Base-by-base conservation (phyloP, 352 stramenopile species). In the Aphanomyces cochlioides region DNA sequence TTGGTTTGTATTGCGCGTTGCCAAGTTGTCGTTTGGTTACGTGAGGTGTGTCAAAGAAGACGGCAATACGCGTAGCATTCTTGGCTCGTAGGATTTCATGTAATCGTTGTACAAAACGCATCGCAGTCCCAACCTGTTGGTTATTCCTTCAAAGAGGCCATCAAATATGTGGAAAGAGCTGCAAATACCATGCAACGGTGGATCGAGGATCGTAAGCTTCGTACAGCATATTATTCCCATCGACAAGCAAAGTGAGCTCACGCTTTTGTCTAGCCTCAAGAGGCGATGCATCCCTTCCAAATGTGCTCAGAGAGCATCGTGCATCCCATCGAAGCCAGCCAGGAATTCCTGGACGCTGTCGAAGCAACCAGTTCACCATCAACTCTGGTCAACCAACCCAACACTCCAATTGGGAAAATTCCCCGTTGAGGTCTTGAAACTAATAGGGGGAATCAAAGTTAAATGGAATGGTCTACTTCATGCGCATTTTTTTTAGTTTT, bases 201-300 rank as follows among this genome's bases (percentile, higher is more conserved):
- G 39, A 78, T 45, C 80, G 61, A 28, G 80, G 75, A 39, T 88
- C 76, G 75, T 80, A 90, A 58, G 80, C 86, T 73, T 88, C 77
- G 65, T 90, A 80, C 17, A 90, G 75, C 17, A 77, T 48, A 63
- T 90, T 90, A 72, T 90, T 90, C 58, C 82, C 82, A 43, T 90
- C 82, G 34, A 90, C 73, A 19, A 90, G 66, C 47, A 90, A 8
- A 37, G 72, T 80, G 69, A 84, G 86, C 66, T 74, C 78, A 12
- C 73, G 71, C 21, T 39, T 37, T 7, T 34, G 38, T 21, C 43
- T 54, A 17, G 43, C 54, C 28, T 67, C 28, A 28, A 28, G 28
- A 28, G 28, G 28, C 2, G 28, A 28, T 28, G 28, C 28, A 28
- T 28, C 28, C 0, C 28, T 28, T 28, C 2, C 28, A 2, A 28